Percentiles rank a stretch among this genome's conserved stretches.
Conservation (phyloP, 768 basidiomycete species). For the Krasilnikovozyma curviuscula region DNA sequence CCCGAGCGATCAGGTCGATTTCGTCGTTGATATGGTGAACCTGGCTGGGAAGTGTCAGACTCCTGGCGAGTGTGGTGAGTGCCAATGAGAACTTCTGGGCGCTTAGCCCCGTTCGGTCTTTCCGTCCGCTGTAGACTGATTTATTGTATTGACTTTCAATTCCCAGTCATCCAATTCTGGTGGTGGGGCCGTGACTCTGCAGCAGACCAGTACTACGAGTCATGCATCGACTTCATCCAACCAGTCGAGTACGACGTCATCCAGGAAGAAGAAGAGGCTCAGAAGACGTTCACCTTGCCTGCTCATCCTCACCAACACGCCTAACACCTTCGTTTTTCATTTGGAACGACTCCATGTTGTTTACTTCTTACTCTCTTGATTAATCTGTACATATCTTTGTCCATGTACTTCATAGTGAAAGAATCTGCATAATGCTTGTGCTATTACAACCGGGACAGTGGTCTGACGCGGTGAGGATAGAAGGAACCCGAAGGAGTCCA, state of each 20-base stretch:
- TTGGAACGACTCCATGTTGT: background rate
- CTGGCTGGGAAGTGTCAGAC: background rate
- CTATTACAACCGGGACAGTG: background rate
- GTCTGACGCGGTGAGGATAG: background rate
- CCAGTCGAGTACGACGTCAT: too few relatives aligned
- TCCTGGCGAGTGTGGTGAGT: conserved; percentile 6
- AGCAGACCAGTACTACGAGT: conserved; percentile 5
- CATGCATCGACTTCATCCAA: conserved; percentile 8
- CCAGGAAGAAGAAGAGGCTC: background rate
- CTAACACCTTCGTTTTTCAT: background rate
- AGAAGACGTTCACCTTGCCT: background rate
- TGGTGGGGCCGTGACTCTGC: conserved; percentile 2
- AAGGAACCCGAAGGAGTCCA: background rate
- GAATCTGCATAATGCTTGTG: background rate
- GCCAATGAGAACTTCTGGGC: too few relatives aligned
- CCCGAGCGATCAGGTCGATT: background rate
- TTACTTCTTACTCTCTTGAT: background rate
- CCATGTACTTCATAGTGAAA: background rate
- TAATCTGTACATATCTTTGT: background rate
- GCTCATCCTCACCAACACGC: background rate
- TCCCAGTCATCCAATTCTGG: conserved; percentile 2
- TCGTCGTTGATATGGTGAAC: conserved; percentile 3
- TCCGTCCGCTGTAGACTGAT: too few relatives aligned
- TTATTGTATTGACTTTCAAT: too few relatives aligned
- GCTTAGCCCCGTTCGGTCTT: too few relatives aligned